Base-by-base conservation (phyloP, 2,329 filamentous ascomycete genomes). In the Didymella pomorum region DNA sequence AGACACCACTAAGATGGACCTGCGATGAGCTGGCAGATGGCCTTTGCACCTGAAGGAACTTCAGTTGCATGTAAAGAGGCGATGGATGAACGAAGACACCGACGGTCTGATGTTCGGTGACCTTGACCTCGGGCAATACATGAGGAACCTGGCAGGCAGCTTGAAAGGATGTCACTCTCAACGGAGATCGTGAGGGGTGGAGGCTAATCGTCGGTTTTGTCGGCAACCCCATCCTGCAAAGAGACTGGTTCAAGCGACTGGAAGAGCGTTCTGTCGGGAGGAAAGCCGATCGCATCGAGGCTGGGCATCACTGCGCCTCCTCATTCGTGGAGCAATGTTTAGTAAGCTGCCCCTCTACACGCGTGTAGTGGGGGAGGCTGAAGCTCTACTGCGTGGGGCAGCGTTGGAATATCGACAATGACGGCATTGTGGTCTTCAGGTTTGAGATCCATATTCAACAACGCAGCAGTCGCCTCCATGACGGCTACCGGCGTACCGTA, bases 301-400 rank as follows among this genome's bases (percentile, higher is more conserved):
- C 41, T 53, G 45, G 50, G 20, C 29, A 43, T 8, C 16, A 16
- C 4, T 12, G 12, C 18, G 23, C 8, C 5, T 25, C n/a, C 26
- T 45, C 18, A 58, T 58, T 58, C 44, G 56, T 58, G 44, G 56
- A 49, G 46, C 37, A 26, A 45, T 20, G 5, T 42, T 49, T 52
- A 41, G n/a, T 46, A 53, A 41, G 50, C 46, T 51, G 41, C 56
- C 56, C 50, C 51, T 54, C 56, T 3, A 45, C 20, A 8, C 56
- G n/a, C 16, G 8, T n/a, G 45, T 39, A 18, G 37, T 54, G 50
- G 50, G 56, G 56, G 56, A 50, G 51, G 56, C 56, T 58, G 50
- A 58, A 54, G 56, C 50, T 50, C 18, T n/a, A 35, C 21, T n/a
- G 21, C 31, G 56, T 58, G 56, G 56, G 56, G 56, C 56, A 51